These are phyloP conservation scores for Royoungia palumana DNA, from an alignment of 768 basidiomycete genomes.

Conservation along the genomic window DNA sequence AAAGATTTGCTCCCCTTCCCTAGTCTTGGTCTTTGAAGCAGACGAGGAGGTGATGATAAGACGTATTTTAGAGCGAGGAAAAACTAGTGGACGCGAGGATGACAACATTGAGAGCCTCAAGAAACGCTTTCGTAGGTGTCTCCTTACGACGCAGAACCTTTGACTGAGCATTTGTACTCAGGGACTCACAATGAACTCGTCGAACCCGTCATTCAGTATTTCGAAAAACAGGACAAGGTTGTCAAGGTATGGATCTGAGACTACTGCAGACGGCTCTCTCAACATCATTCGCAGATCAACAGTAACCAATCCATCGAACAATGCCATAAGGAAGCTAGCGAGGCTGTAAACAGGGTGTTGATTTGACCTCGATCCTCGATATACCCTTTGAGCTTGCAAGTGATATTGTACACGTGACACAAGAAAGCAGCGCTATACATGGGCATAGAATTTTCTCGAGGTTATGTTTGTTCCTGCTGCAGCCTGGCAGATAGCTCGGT, in stretches of 20 bases:
- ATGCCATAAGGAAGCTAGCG: conserved; percentile 61
- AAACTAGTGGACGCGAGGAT: conserved; percentile 94
- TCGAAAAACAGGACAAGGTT: conserved; percentile 63
- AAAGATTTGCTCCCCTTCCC: conserved; percentile 76
- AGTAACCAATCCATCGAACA: conserved; percentile 64
- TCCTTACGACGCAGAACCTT: background rate
- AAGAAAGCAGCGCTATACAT: conserved; percentile 33
- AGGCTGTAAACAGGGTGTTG: conserved; percentile 51
- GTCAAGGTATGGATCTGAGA: conserved; percentile 53
- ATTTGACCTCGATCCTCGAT: conserved; percentile 9
- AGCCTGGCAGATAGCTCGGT: conserved; percentile 51
- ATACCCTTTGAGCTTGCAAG: conserved; percentile 5
- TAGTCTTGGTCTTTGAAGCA: conserved; percentile 84
- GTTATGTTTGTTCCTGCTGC: conserved; percentile 33
- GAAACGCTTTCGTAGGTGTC: conserved; percentile 85
- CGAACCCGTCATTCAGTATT: conserved; percentile 92
- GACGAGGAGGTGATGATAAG: conserved; percentile 84
- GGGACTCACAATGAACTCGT: conserved; percentile 84
- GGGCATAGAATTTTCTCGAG: conserved; percentile 41
- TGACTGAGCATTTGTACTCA: conserved; percentile 23
- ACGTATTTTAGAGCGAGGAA: conserved; percentile 83
- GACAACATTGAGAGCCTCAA: conserved; percentile 92
- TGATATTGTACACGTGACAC: background rate
- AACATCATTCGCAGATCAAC: conserved; percentile 50
- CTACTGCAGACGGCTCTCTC: background rate